phyloP scores from a whole-genome alignment of 176 grass and related monocot genomes.

The Cenchrus purpureus region DNA sequence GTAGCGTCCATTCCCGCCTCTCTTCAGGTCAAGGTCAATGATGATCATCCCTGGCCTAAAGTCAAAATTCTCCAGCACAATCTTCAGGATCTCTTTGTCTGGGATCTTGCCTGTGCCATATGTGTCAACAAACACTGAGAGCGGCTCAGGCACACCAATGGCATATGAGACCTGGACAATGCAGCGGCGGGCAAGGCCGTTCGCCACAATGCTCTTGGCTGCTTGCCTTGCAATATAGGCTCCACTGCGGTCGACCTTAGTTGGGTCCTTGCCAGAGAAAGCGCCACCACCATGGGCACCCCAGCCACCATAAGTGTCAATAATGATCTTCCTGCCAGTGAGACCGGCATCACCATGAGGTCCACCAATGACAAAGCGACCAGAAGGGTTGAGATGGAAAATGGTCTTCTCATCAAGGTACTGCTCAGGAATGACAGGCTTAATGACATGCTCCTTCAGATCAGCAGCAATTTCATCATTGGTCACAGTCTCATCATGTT shows the following conservation, averaged over 20 bases:
- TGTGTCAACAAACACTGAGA: constrained; percentile 61
- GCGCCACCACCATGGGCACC: constrained; percentile 59
- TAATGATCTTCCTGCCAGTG: constrained; percentile 60
- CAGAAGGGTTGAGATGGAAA: constrained; percentile 64
- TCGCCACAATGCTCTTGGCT: constrained; percentile 57
- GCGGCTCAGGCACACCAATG: constrained; percentile 55
- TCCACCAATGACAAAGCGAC: constrained; percentile 57
- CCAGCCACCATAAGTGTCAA: constrained; percentile 62
- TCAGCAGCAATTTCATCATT: constrained; percentile 54
- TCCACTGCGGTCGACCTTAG: constrained; percentile 61
- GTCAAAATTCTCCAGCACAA: constrained; percentile 57
- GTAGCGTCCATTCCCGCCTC: constrained; percentile 42
- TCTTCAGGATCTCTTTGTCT: constrained; percentile 55
- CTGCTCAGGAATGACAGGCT: constrained; percentile 56
- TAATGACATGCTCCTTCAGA: constrained; percentile 61
- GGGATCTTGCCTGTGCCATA: constrained; percentile 57
- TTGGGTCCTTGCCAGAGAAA: constrained; percentile 64
- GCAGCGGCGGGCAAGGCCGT: constrained; percentile 51
- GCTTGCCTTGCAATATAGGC: constrained; percentile 59
- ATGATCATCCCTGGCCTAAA: constrained; percentile 67
- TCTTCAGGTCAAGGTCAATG: constrained; percentile 54
- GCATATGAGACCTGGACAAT: constrained; percentile 59
- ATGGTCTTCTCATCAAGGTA: constrained; percentile 70
- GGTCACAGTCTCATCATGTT: constrained; percentile 60
- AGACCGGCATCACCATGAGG: constrained; percentile 64